Evolutionary conservation across 805 yeast species (phyloP), one percentile per base, ranked within the genome.

Genomic region (Candida fluviatilis): DNA sequence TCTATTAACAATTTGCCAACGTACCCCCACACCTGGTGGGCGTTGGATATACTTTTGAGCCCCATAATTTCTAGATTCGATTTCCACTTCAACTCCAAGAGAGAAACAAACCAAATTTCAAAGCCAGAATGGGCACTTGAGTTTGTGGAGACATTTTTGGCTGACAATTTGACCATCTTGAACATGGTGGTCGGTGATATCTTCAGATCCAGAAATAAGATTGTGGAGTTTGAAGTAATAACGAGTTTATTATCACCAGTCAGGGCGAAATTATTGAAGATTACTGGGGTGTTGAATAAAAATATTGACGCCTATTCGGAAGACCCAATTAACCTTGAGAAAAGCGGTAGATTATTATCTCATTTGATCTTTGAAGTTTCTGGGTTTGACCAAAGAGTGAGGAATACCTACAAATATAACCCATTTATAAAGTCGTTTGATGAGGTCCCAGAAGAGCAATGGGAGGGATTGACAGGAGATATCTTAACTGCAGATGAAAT

Each of bases 81-180:
- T 29, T 84, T 61, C 58, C 87, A 84, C 52, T 84, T 83, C 50
- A 73, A 74, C 35, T 63, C 74, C 4, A 60, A 69, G 19, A 63
- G 57, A 28, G 83, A 80, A 24, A 83, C 90, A 0, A 82, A 81
- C 49, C 71, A 77, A 32, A 50, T 76, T 18, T 80, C 81, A 40
- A 78, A 78, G 49, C 90, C 91, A 1, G 90, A 84, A 52, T 83
- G 87, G 82, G 73, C 80, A 3, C 69, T 82, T 42, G 57, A 63
- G 13, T 82, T 72, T 48, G 52, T 75, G 4, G 72, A 68, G 41
- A 62, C 65, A 11, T 74, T 70, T 42, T 38, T 76, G 14, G 45
- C 50, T 5, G 64, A 62, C 18, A 68, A 76, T 37, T 37, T 75
- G 14, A 51, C 59, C 26, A 56, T 63, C 18, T 57, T 78, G 27